These are phyloP conservation scores for Mimosa pudica DNA, from an alignment of 306 rosid genomes.

Conservation along the genomic window DNA sequence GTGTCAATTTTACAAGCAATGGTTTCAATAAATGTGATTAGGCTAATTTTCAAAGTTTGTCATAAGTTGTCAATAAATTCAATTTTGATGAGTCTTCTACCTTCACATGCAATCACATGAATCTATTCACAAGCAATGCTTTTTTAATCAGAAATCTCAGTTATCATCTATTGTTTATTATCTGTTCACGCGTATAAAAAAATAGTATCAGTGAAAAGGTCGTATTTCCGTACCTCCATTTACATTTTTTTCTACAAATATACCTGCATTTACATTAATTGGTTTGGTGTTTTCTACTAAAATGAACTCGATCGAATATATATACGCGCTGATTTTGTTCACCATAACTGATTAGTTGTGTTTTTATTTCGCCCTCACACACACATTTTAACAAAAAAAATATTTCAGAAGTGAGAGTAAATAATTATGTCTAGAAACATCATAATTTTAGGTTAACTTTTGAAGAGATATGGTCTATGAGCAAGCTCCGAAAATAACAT, in stretches of 20 bases:
- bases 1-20: slow-evolving; percentile 12
- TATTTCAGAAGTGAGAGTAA: no score
- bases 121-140: neutral
- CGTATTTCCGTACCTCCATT: neutral
- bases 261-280: no score
- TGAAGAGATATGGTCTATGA: neutral
- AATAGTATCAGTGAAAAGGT: neutral
- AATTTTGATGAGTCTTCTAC: slow-evolving; percentile 29
- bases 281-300: no score
- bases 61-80: neutral
- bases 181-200: neutral
- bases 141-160: neutral
- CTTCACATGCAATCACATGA: slow-evolving; percentile 63
- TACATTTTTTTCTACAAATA: neutral
- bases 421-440: neutral
- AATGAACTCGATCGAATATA: no score
- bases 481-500: neutral
- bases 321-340: neutral
- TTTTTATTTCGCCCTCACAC: neutral
- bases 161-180: neutral
- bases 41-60: slow-evolving; percentile 18
- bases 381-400: neutral
- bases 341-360: neutral
- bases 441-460: neutral
- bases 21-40: slow-evolving; percentile 21